Conservation (phyloP, 2,329 filamentous ascomycete genomes). For the Zasmidium cellare region DNA sequence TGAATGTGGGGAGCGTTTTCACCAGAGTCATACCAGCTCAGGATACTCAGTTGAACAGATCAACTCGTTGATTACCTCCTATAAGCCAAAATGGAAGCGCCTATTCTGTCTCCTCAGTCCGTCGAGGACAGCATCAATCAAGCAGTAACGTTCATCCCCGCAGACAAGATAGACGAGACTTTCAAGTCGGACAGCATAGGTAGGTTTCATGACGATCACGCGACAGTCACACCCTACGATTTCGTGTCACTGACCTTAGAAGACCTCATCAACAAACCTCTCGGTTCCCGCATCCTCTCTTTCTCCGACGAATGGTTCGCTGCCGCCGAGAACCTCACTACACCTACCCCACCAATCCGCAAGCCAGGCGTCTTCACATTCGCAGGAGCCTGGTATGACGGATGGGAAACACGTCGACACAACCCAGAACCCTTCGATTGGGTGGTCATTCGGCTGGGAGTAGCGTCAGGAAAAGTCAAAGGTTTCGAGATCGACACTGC, state of each 20-base stretch:
- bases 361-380: slow-evolving; percentile 60
- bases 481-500: slow-evolving; percentile 80
- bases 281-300: slow-evolving; percentile 54
- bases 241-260: background rate
- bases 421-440: slow-evolving; percentile 60
- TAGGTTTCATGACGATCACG: slow-evolving; percentile 20
- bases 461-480: slow-evolving; percentile 67
- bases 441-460: slow-evolving; percentile 60
- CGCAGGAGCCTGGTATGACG: slow-evolving; percentile 64
- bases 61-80: background rate
- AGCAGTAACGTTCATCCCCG: slow-evolving; percentile 40
- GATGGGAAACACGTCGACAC: slow-evolving; percentile 64
- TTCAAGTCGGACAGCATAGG: slow-evolving; percentile 58
- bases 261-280: slow-evolving; percentile 55
- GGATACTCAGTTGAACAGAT: background rate
- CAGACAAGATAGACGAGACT: slow-evolving; percentile 53
- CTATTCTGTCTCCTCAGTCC: slow-evolving; percentile 27
- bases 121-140: slow-evolving; percentile 29
- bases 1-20: background rate
- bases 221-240: slow-evolving; percentile 1
- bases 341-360: slow-evolving; percentile 56
- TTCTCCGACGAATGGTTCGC: slow-evolving; percentile 65
- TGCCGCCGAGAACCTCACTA: slow-evolving; percentile 59
- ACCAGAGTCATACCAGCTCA: background rate
- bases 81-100: slow-evolving; percentile 6